phyloP scores from a whole-genome alignment of 331 rosid genomes.

The Malus hybrid region DNA sequence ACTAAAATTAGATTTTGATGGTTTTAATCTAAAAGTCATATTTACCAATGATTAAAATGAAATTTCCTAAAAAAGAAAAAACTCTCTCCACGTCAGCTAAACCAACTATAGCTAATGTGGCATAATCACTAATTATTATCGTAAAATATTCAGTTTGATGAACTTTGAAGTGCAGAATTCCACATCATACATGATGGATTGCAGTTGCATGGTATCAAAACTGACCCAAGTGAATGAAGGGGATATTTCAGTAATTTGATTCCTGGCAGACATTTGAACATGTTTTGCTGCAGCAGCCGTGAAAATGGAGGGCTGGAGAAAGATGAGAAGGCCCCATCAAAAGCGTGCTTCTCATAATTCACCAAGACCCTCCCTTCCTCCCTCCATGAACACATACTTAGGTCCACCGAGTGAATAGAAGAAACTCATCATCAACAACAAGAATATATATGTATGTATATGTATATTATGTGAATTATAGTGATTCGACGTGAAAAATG shows the following conservation, averaged over 20 bases:
- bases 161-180: no score
- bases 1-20: no score
- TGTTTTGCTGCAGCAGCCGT: slow-evolving; percentile 41
- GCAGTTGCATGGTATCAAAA: slow-evolving; percentile 7
- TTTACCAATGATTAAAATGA: no score
- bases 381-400: slow-evolving; percentile 24
- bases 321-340: slow-evolving; percentile 41
- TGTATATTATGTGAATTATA: no score
- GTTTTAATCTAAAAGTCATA: no score
- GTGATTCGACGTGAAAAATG: no score
- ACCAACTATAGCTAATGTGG: no score
- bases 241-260: slow-evolving; percentile 47
- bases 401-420: slow-evolving; percentile 46
- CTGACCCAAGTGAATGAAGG: not conserved
- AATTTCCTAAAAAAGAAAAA: no score
- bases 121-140: no score
- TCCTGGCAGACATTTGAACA: slow-evolving; percentile 63
- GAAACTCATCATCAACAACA: slow-evolving; percentile 39
- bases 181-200: slow-evolving; percentile 7
- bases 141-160: no score
- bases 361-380: slow-evolving; percentile 25
- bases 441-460: not conserved
- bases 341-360: slow-evolving; percentile 22
- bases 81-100: no score
- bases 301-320: slow-evolving; percentile 35